Percentiles rank a stretch among this genome's conserved stretches.
phyloP scores from a whole-genome alignment of 352 stramenopile species.

The Aphanomyces astaci region DNA sequence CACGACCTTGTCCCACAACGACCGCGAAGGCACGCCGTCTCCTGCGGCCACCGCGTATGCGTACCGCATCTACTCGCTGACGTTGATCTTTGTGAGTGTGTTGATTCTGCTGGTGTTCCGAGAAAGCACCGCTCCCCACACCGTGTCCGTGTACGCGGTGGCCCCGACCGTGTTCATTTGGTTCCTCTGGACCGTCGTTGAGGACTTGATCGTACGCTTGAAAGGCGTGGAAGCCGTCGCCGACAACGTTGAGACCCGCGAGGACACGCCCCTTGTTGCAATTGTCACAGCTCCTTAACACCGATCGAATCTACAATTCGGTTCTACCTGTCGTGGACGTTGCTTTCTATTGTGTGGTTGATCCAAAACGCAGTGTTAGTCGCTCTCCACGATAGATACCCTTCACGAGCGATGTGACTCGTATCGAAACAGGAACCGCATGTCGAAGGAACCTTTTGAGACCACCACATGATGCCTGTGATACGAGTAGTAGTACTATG shows the following conservation, averaged over 20 bases:
- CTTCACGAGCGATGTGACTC: too few relatives aligned
- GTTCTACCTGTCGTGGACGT: too few relatives aligned
- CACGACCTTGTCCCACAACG: neutral
- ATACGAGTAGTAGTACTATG: too few relatives aligned
- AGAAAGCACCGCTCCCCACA: neutral
- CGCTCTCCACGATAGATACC: too few relatives aligned
- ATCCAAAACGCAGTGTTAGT: too few relatives aligned
- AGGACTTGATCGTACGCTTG: neutral
- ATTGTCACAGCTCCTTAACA: neutral
- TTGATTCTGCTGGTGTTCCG: neutral
- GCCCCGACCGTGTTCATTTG: neutral
- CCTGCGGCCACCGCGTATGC: neutral
- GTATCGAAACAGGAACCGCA: too few relatives aligned
- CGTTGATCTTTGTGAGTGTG: neutral
- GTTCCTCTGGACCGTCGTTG: neutral
- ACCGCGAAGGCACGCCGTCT: neutral
- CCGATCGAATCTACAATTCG: too few relatives aligned
- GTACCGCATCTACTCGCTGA: neutral
- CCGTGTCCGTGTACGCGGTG: neutral
- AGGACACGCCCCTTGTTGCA: neutral
- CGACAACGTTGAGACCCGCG: neutral
- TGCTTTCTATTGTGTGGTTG: too few relatives aligned
- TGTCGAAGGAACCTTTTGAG: too few relatives aligned
- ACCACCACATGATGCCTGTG: too few relatives aligned
- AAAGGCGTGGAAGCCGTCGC: neutral